Conservation (phyloP, 345 rosid species). For the Raphanus sativus region DNA sequence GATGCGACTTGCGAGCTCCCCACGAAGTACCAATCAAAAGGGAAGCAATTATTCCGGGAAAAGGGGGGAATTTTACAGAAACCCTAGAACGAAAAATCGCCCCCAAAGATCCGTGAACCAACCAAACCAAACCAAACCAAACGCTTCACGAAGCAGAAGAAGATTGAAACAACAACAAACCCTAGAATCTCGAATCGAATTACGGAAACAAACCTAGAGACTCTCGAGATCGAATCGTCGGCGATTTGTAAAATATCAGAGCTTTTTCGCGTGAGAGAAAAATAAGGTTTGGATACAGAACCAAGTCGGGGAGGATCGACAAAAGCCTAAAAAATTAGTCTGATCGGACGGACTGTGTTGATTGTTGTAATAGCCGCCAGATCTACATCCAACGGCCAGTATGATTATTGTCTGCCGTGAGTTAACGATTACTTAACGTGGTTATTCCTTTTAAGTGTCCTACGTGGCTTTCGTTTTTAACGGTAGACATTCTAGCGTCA, state of each 20-base stretch:
- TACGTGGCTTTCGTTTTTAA: slow-evolving; percentile 17
- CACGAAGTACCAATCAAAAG: neutral
- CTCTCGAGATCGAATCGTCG: slow-evolving; percentile 14
- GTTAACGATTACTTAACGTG: slow-evolving; percentile 26
- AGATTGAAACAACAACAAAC: neutral
- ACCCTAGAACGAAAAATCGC: slow-evolving; percentile 34
- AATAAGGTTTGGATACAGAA: slow-evolving; percentile 11
- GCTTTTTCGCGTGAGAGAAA: slow-evolving; percentile 31
- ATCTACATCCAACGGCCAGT: slow-evolving; percentile 32
- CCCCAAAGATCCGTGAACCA: slow-evolving; percentile 28
- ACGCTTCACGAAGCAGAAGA: neutral
- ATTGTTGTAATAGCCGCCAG: slow-evolving; percentile 33
- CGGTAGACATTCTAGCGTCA: neutral
- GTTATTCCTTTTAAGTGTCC: slow-evolving; percentile 13
- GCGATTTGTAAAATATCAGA: neutral
- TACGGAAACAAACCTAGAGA: slow-evolving; percentile 6
- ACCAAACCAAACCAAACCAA: slow-evolving; percentile 17
- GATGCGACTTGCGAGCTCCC: slow-evolving; percentile 5
- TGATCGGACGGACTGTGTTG: slow-evolving; percentile 27
- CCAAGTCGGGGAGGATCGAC: slow-evolving; percentile 19
- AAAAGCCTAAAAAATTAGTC: slow-evolving; percentile 10
- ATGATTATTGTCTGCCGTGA: slow-evolving; percentile 13
- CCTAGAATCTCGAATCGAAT: slow-evolving; percentile 8
- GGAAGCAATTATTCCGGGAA: neutral
- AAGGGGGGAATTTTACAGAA: slow-evolving; percentile 6